Percentiles rank a stretch among this genome's conserved stretches.
Conservation (phyloP, 345 rosid species). For the Rhodomyrtus tomentosa region DNA sequence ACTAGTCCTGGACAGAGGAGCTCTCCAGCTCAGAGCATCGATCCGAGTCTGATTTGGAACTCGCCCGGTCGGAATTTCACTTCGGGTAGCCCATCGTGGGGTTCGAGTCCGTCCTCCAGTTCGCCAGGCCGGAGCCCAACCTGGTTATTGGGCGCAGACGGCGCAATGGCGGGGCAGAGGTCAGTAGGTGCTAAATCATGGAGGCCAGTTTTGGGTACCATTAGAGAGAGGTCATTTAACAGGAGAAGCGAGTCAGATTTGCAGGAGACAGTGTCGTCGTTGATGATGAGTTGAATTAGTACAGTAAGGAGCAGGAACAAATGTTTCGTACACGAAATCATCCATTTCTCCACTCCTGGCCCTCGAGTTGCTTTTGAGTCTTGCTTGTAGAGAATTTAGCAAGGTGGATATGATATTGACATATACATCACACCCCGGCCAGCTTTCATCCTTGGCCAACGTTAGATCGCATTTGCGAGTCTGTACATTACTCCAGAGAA, state of each 20-base stretch:
- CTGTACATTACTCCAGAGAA: not conserved
- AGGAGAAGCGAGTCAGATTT: conserved; percentile 34
- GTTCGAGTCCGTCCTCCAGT: not conserved
- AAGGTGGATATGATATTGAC: not conserved
- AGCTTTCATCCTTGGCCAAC: not conserved
- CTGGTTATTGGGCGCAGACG: not conserved
- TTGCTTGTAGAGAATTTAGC: not conserved
- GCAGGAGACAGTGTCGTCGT: no score
- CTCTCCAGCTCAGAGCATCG: not conserved
- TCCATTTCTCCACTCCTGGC: not conserved
- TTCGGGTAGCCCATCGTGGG: not conserved
- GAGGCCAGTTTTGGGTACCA: conserved; percentile 38
- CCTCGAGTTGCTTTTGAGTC: not conserved
- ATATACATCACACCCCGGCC: not conserved
- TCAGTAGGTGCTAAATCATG: conserved; percentile 7
- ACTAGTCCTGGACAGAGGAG: not conserved
- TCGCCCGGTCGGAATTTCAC: not conserved
- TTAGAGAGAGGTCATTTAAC: conserved; percentile 28
- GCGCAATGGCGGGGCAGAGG: not conserved
- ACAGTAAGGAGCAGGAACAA: not conserved
- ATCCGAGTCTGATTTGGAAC: not conserved
- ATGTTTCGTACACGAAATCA: not conserved
- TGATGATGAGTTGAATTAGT: not conserved
- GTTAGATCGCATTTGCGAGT: not conserved
- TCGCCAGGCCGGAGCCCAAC: not conserved